Base-by-base conservation (phyloP, 257 asterid species). In the Fraxinus excelsior region DNA sequence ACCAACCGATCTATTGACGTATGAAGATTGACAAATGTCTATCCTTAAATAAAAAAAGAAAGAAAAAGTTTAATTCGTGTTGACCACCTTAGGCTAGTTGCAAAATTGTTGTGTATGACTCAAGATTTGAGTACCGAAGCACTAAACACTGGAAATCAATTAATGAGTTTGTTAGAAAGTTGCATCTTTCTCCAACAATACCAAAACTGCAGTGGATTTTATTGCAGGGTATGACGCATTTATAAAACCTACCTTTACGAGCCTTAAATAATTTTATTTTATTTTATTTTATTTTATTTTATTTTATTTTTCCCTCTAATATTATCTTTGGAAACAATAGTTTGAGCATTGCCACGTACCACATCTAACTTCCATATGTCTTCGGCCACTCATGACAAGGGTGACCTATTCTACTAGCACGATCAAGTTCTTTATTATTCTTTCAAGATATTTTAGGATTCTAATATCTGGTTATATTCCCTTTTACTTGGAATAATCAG, bases 161-260 rank as follows among this genome's bases (percentile, higher is more conserved):
- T 25, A 60, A 60, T 25, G 67, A 60, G 31, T 62, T 34, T 25
- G 68, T 62, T 62, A 25, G 68, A 62, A 62, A 62, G 68, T 62
- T 62, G 11, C 21, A 25, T 25, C 34, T 23, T 23, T 25, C 68
- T 62, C 34, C 68, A 25, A 62, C 5, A 62, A 9, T 62, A 60
- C 18, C 34, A 23, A 9, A 23, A 25, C 68, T 9, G 68, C 7
- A 62, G 34, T 25, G 32, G 68, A 11, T 2, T 62, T 62, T 11
- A 23, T 23, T 62, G 68, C 68, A 62, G 68, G 28, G 3, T 2
- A 60, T 60, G 68, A 62, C 68, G 68, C 68, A 62, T 62, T 62
- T 25, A 62, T 62, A 62, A 25, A 23, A 25, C 68, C 68, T 23
- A 62, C 34, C 68, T 62, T 62, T 10, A 9, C 8, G 34, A n/a